Evolutionary conservation across 805 yeast genomes (phyloP), one percentile per base, ranked within the genome.

Genomic region (Suhomyces xylopsoci): DNA sequence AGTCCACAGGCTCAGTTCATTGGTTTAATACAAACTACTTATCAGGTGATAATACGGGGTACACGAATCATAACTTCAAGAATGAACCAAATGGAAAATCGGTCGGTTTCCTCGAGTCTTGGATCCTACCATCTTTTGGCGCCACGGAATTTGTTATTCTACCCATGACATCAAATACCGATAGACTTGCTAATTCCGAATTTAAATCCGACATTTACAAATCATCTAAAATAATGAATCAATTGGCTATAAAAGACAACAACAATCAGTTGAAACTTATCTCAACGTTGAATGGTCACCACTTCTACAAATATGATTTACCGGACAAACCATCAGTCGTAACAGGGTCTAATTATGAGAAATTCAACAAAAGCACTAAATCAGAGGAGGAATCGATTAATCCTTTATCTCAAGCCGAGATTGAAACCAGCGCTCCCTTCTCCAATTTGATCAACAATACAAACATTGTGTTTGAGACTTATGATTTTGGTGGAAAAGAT

Each of bases 1-100:
- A 72, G 51, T 65, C 73, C 4, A 72, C 80, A 12, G 90, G 90
- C 0, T 78, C 87, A 0, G 65, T 86, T 17, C 90, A 85, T 59
- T 83, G 85, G 78, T 85, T 80, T 62, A 76, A 76, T 50, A 65
- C 71, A 47, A 79, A 77, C 54, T 77, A 78, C 53, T 60, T 62
- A 55, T 62, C 66, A 6, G 77, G 76, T 1, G 67, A 65, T 45
- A 19, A 17, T 19, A 17, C 19, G 42, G 42, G 42, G 14, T 38
- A 38, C 7, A 17, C 42, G 7, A 38, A 38, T 19, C 22, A 38
- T 1, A 17, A 9, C n/a, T 38, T 38, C 24, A 38, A 38, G 9
- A 38, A 19, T 7, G 42, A 19, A 17, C 4, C 24, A 17, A 10
- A n/a, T 9, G 42, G 22, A 9, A 38, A 38, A 17, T 38, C 42